Percentiles rank a stretch among this genome's conserved stretches.
These are phyloP conservation scores for Afroboletus lepidellus DNA, from an alignment of 1,284 basidiomycete genomes.

Conservation along the genomic window DNA sequence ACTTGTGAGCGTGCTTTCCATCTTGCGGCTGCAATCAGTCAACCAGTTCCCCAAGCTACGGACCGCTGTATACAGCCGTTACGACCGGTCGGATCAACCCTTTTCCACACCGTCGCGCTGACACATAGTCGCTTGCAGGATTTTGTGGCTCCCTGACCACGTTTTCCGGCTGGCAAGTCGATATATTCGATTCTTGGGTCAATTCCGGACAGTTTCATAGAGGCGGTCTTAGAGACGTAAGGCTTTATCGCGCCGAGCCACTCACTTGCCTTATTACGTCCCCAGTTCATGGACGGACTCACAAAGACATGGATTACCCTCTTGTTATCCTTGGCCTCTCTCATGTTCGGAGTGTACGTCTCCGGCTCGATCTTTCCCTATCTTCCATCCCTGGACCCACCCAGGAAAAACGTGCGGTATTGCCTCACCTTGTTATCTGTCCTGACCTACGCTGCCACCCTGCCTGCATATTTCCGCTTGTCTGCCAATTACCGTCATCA, in stretches of 20 bases:
- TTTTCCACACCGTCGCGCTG: conserved; percentile 3
- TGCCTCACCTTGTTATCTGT: conserved; percentile 48
- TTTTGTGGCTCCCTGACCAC: conserved; percentile 97
- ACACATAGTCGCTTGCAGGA: conserved; percentile 45
- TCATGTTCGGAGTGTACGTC: conserved; percentile 60
- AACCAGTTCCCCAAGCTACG: conserved; percentile 57
- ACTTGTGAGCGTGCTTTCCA: conserved; percentile 58
- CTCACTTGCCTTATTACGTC: conserved; percentile 10
- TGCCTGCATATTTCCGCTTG: conserved; percentile 77
- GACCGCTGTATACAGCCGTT: conserved; percentile 83
- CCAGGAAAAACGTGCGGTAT: conserved; percentile 43
- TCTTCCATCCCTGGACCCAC: conserved; percentile 42
- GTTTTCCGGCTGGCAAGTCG: conserved; percentile 93
- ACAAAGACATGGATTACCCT: conserved; percentile 80
- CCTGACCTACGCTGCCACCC: conserved; percentile 62
- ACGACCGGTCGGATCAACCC: conserved; percentile 66
- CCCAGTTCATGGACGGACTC: conserved; percentile 83
- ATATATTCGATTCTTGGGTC: conserved; percentile 85
- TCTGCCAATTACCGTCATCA: conserved; percentile 71
- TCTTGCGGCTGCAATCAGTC: conserved; percentile 4
- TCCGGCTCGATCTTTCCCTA: conserved; percentile 42
- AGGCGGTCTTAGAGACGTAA: conserved; percentile 75
- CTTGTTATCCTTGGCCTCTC: conserved; percentile 63
- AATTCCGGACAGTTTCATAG: conserved; percentile 62
- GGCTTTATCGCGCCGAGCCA: conserved; percentile 30